Evolutionary conservation across 208 protist genomes (phyloP), one percentile per base, ranked within the genome.

Genomic region (Trypanosoma mega): DNA sequence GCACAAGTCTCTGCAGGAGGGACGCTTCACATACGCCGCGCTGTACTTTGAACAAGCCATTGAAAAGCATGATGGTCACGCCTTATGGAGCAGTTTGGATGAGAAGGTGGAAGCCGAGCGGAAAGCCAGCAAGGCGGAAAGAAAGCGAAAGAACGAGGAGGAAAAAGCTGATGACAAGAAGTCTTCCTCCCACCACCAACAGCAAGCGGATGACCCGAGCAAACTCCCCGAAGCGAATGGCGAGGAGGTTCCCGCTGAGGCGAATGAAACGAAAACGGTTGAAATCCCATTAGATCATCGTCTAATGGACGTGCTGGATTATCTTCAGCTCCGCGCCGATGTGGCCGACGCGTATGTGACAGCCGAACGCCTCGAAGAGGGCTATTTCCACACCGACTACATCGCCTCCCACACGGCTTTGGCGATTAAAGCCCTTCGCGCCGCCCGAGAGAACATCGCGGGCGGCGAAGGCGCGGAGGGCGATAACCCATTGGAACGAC

Each of bases 31-130:
- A 7, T 72, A 76, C 31, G 63, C 74, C 11, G 68, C 75, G 37
- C 72, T 80, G 30, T 71, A 72, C 54, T 80, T 72, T 46, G 68
- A 76, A 2, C 74, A 80, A 50, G 68, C 68, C 39, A 65, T 76
- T 63, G 63, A 76, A 39, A 55, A 67, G 20, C 74, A 80, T 48
- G 52, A 65, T 3, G 74, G 74, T 0, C 45, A 67, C 29, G 26
- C 31, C 3, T 80, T 76, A 45, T 80, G 74, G 68, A 41, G 45
- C 14, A 31, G 53, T 34, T 37, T 70, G 14, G 63, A 63, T n/a
- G 47, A 46, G 3, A 5, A 57, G 8, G 54, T 57, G 5, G 55
- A 60, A 20, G 59, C 47, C 47, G 55, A 62, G 20, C 14, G 18
- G 11, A 47, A 56, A 26, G 27, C 23, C n/a, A 30, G 39, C 18